Percentiles rank a stretch among this genome's conserved stretches.
phyloP scores from a whole-genome alignment of 768 basidiomycete genomes.

The Leucocoprinus leucothites region DNA sequence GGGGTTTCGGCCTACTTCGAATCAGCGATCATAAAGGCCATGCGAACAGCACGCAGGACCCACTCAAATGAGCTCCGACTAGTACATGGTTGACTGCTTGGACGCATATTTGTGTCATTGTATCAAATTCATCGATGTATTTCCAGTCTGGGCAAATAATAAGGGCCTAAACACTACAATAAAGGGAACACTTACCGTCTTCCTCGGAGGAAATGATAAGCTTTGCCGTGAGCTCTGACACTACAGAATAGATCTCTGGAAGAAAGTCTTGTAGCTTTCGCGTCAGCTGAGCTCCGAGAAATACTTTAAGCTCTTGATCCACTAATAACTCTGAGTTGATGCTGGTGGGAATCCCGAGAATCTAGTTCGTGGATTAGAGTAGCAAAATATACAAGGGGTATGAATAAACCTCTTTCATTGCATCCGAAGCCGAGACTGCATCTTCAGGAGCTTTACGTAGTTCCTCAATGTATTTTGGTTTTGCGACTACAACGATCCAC shows the following conservation, averaged over 20 bases:
- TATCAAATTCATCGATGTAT: constrained; percentile 12
- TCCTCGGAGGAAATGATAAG: background rate
- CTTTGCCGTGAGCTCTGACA: background rate
- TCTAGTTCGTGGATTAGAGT: background rate
- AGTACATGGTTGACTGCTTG: constrained; percentile 12
- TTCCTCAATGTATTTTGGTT: constrained; percentile 32
- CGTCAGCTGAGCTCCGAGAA: constrained; percentile 8
- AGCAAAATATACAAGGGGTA: too few relatives aligned
- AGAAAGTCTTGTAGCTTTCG: background rate
- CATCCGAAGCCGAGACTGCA: constrained; percentile 30
- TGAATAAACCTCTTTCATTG: constrained; percentile 28
- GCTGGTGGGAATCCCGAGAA: background rate
- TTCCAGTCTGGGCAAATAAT: constrained; percentile 14
- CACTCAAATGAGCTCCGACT: constrained; percentile 11
- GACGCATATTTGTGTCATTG: constrained; percentile 5
- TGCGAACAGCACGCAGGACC: background rate
- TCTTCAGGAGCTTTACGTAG: constrained; percentile 35
- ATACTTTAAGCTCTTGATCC: constrained; percentile 1
- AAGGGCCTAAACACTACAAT: background rate
- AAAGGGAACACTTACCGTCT: constrained; percentile 3
- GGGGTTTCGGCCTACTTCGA: background rate
- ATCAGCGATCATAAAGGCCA: background rate
- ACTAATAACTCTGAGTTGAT: constrained; percentile 2
- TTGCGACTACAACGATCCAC: constrained; percentile 40
- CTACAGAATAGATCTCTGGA: background rate